Percentiles rank a stretch among this genome's conserved stretches.
Evolutionary conservation across 306 rosid species (phyloP).

Genomic region (Castanospermum australe): DNA sequence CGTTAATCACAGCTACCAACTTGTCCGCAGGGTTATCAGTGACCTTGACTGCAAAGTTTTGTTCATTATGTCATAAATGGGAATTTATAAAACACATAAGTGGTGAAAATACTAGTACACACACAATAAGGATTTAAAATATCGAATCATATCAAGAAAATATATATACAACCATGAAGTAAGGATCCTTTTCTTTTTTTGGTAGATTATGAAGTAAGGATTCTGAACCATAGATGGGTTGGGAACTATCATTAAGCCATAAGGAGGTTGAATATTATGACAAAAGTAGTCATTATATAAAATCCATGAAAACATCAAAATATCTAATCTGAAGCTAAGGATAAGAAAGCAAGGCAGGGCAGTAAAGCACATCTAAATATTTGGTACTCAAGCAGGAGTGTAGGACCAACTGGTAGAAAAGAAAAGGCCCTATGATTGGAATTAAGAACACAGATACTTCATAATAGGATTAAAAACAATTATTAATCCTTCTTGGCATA

Average conservation of each 20-base stretch:
- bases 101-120: not conserved
- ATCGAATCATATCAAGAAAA: not conserved
- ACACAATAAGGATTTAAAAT: not conserved
- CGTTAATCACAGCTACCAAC: slow-evolving; percentile 46
- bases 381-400: not conserved
- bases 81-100: not conserved
- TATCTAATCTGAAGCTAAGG: not conserved
- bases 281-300: not conserved
- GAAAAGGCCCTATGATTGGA: not conserved
- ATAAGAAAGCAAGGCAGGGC: not conserved
- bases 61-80: slow-evolving; percentile 15
- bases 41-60: slow-evolving; percentile 39
- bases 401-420: not conserved
- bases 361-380: not conserved
- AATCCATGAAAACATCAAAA: slow-evolving; percentile 15
- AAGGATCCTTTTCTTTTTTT: too few relatives aligned
- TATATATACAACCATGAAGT: not conserved
- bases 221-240: not conserved
- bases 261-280: not conserved
- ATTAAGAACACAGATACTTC: too few relatives aligned
- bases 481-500: too few relatives aligned
- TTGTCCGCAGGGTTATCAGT: slow-evolving; percentile 53
- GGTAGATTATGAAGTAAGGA: not conserved
- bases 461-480: not conserved
- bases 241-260: slow-evolving; percentile 3